Base-by-base conservation (phyloP, 495 filamentous ascomycete species). In the Neurospora discreta region DNA sequence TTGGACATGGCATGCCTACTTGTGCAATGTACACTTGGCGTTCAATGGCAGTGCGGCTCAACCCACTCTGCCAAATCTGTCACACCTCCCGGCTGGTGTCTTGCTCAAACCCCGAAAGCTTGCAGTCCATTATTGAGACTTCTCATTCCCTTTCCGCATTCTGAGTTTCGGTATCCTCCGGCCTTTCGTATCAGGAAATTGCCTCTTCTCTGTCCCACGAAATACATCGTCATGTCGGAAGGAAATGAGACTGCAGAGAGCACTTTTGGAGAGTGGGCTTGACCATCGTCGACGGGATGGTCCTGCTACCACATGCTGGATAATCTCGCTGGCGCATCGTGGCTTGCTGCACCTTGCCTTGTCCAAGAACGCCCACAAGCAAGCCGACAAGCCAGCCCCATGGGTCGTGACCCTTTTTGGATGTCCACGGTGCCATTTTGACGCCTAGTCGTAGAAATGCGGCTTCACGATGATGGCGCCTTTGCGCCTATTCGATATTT, bases 121-220 rank as follows among this genome's bases (percentile, higher is more conserved):
- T 78, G 78, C 79, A 80, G 75, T 16, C 33, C 60, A 79, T 76
- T 80, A 79, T 80, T 80, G 78, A 73, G 18, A 23, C 68, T 30
- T 58, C 43, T 52, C 68, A 74, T 71, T 71, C 76, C 73, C 8
- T 73, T 78, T 74, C 20, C 69, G 74, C 26, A 16, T 33, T 46
- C 13, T 26, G 60, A 76, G 78, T 77, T 69, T 79, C 76, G 76
- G 75, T 73, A 76, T 74, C 71, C 72, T 33, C 77, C 76, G 76
- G 74, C 73, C 73, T 75, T 73, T 77, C 77, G 68, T 52, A 52
- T 72, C 71, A 70, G 73, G 71, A 75, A 73, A 77, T 77, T 73
- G 41, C 73, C 46, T 30, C 26, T 36, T 23, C 41, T 16, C 46
- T 39, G 68, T 39, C 46, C 36, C 52, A 67, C 20, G 16, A 26